Base-by-base conservation (phyloP, 257 asterid species). In the Paulownia fortunei region DNA sequence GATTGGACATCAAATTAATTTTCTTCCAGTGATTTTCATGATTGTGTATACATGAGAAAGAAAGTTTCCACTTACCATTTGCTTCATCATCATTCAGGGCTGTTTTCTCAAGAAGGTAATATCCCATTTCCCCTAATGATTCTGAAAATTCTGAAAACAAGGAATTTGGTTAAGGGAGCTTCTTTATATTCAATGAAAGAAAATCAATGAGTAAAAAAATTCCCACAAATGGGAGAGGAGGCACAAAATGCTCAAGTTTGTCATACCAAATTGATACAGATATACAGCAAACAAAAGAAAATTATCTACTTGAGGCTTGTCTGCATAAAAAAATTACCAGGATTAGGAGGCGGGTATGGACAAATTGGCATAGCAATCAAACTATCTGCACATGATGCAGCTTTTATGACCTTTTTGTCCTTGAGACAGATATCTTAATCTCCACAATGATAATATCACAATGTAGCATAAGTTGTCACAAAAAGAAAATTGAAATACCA, bases 51-150 rank as follows among this genome's bases (percentile, higher is more conserved):
- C 69, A 52, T 37, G 72, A 67, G 58, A 19, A 30, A 30, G 36
- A 30, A 69, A 36, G 71, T 21, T n/a, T 30, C 65, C 37, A 24
- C 92, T 82, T 73, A 91, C 97, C 97, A 73, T 90, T 86, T 81
- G 84, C 93, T 80, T 91, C 97, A 32, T 91, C 97, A 71, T 89
- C 91, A 46, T 84, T 88, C 83, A 88, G 68, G 70, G 94, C 89
- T n/a, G 94, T 89, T 83, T 91, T 91, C 81, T 87, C 94, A 30
- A 91, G 90, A 83, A 91, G 89, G 79, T 94, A 91, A 51, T 86
- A 92, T 4, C 97, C 97, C 90, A 91, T 87, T 78, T 89, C 93
- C 62, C 82, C 85, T 18, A 91, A 59, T 9, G 97, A 88, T 68
- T 89, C 94, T 34, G 97, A 86, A 84, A 91, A 86, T 81, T 91